phyloP scores from a whole-genome alignment of 83 land plant genomes.

The Diphasiastrum complanatum region DNA sequence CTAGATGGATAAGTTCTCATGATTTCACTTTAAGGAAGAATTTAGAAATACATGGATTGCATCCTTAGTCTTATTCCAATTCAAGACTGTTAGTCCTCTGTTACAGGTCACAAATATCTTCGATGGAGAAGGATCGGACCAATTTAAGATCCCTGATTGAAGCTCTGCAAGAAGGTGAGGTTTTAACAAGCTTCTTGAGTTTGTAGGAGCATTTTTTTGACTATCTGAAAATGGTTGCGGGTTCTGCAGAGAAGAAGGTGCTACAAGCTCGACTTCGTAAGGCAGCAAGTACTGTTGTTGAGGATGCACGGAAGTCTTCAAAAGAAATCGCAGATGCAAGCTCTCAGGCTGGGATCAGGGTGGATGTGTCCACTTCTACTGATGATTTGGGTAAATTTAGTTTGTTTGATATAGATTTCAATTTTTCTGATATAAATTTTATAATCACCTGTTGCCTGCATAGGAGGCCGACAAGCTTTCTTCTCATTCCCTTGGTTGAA shows the following conservation, averaged over 20 bases:
- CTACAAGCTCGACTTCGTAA: conserved; percentile 66
- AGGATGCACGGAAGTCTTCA: conserved; percentile 14
- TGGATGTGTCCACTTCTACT: conserved; percentile 71
- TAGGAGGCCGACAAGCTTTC: too few species aligned
- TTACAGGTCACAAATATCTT: conserved; percentile 53
- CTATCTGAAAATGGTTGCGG: not conserved
- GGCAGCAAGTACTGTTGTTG: conserved; percentile 40
- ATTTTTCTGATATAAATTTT: not conserved
- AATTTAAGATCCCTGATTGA: conserved; percentile 67
- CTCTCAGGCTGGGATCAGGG: conserved; percentile 9
- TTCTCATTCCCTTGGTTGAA: too few species aligned
- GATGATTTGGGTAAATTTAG: conserved; percentile 61
- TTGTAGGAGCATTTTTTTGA: not conserved
- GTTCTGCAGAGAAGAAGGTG: conserved; percentile 66
- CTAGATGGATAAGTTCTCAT: too few species aligned
- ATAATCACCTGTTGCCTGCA: too few species aligned
- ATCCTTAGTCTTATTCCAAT: too few species aligned
- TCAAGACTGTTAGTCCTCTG: too few species aligned
- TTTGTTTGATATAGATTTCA: not conserved
- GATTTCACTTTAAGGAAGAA: too few species aligned
- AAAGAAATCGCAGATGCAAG: conserved; percentile 4
- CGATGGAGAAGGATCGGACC: conserved; percentile 66
- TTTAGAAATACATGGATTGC: too few species aligned
- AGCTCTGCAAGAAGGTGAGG: conserved; percentile 78
- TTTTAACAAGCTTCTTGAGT: not conserved